A percentile compares a stretch with the other conserved stretches of the same genome.
Conservation (phyloP, 2,329 filamentous ascomycete genomes). For the Fusarium euwallaceae region DNA sequence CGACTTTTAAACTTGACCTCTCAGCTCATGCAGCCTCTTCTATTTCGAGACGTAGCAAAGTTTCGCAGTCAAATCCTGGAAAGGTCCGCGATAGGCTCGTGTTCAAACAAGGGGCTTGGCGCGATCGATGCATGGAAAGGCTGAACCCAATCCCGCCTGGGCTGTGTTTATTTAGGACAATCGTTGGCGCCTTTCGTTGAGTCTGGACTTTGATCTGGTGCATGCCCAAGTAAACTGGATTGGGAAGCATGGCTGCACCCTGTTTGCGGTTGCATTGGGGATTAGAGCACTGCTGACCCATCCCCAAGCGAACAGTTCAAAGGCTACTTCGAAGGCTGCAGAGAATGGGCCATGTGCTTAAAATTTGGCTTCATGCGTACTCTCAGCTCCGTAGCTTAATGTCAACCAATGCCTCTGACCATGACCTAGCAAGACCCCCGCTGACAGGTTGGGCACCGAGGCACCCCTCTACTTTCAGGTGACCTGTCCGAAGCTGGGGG, state of each 20-base stretch:
- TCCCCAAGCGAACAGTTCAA: not conserved
- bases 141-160: not conserved
- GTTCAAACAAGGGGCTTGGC: not conserved
- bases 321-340: not conserved
- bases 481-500: too few species aligned
- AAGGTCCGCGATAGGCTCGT: not conserved
- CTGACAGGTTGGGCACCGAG: too few species aligned
- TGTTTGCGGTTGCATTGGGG: too few species aligned
- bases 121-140: not conserved
- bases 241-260: too few species aligned
- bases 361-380: not conserved
- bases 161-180: not conserved
- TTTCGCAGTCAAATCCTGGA: not conserved
- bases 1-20: not conserved
- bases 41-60: not conserved
- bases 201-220: not conserved
- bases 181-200: not conserved
- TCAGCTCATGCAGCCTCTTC: not conserved
- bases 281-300: too few species aligned
- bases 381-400: not conserved
- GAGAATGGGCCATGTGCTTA: not conserved
- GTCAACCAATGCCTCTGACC: not conserved
- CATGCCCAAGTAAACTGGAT: too few species aligned
- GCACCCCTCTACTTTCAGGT: too few species aligned
- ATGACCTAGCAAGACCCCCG: not conserved